These are phyloP conservation scores for Dissoconium aciculare DNA, from an alignment of 2,329 filamentous ascomycete species.

Conservation along the genomic window DNA sequence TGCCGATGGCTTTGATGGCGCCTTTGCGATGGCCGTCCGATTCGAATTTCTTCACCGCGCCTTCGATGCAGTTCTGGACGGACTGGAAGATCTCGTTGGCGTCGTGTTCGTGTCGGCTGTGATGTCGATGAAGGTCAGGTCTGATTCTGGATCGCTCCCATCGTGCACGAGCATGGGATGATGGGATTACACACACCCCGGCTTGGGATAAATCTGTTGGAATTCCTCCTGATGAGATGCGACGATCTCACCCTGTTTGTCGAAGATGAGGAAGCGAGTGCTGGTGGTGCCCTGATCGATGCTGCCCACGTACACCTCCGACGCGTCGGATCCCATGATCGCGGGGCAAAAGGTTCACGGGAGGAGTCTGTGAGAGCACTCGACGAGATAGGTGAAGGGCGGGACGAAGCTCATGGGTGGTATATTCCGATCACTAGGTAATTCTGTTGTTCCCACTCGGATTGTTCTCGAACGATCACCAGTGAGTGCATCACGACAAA, in stretches of 20 bases:
- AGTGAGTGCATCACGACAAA: no score
- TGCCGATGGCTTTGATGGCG: constrained; percentile 63
- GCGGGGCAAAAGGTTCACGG: background rate
- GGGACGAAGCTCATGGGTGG: constrained; percentile 3
- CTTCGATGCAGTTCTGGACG: constrained; percentile 66
- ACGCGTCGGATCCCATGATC: constrained; percentile 14
- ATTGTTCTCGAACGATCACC: constrained; percentile 4
- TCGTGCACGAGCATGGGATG: no score
- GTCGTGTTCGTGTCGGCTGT: constrained; percentile 80
- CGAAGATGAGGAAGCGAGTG: constrained; percentile 80
- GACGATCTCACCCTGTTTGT: constrained; percentile 60
- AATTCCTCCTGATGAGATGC: constrained; percentile 80
- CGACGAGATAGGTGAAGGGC: background rate
- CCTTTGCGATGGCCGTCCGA: constrained; percentile 51
- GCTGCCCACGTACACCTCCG: constrained; percentile 59
- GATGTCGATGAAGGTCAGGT: constrained; percentile 5
- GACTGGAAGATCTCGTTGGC: constrained; percentile 60
- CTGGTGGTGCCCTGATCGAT: constrained; percentile 88
- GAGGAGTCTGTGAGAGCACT: background rate
- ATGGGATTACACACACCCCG: constrained; percentile 48
- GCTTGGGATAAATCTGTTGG: constrained; percentile 66
- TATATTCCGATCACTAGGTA: no score
- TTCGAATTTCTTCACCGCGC: constrained; percentile 56
- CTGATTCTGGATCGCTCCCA: no score
- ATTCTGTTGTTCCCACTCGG: no score